Evolutionary conservation across 345 rosid species (phyloP).

Genomic region (Microcos paniculata): DNA sequence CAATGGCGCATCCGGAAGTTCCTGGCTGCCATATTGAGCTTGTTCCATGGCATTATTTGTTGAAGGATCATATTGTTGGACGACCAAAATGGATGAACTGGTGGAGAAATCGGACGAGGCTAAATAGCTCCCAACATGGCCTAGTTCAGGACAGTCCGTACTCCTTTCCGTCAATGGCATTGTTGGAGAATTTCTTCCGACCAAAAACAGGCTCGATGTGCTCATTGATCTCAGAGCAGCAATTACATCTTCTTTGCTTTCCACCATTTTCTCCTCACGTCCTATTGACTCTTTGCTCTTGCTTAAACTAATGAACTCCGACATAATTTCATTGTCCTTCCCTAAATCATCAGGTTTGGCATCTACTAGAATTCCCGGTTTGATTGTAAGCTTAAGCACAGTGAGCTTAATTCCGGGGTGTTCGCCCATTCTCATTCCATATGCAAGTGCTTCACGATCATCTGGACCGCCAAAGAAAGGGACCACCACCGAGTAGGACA

Average conservation of each 20-base stretch:
- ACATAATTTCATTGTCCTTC: constrained; percentile 23
- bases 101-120: constrained; percentile 44
- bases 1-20: background rate
- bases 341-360: constrained; percentile 19
- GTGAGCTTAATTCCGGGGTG: constrained; percentile 57
- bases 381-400: constrained; percentile 33
- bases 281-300: constrained; percentile 29
- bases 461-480: constrained; percentile 58
- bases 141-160: constrained; percentile 46
- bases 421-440: constrained; percentile 52
- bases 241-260: constrained; percentile 33
- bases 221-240: constrained; percentile 31
- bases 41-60: background rate
- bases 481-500: constrained; percentile 41
- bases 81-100: constrained; percentile 44
- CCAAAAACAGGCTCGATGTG: constrained; percentile 40
- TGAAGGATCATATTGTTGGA: constrained; percentile 35
- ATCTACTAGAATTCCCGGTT: background rate
- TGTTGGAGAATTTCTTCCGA: constrained; percentile 41
- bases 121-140: constrained; percentile 45
- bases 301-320: constrained; percentile 26
- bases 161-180: constrained; percentile 23
- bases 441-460: constrained; percentile 60
- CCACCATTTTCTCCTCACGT: constrained; percentile 33
- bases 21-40: background rate